phyloP scores from a whole-genome alignment of 2,329 filamentous ascomycete genomes.

The Coleophoma crateriformis region DNA sequence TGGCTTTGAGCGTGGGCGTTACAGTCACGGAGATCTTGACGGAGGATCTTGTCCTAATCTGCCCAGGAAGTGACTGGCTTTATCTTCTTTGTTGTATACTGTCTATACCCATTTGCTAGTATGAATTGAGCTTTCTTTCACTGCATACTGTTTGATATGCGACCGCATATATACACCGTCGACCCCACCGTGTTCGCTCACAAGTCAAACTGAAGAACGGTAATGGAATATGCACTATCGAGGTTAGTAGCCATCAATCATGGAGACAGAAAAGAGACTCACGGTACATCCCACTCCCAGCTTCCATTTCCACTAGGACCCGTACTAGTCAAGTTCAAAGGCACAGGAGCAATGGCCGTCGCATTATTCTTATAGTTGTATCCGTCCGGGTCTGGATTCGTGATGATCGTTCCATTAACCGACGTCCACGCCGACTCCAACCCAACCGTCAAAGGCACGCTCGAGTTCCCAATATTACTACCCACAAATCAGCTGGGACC shows the following conservation, averaged over 20 bases:
- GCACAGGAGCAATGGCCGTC: slow-evolving; percentile 9
- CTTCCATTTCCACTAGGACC: slow-evolving; percentile 3
- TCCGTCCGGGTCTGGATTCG: slow-evolving; percentile 9
- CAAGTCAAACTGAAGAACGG: slow-evolving; percentile 13
- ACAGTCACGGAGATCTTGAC: no score
- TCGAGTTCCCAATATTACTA: slow-evolving; percentile 11
- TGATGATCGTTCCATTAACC: slow-evolving; percentile 15
- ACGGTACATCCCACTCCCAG: slow-evolving; percentile 16
- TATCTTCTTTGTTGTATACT: no score
- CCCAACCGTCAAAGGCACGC: slow-evolving; percentile 6
- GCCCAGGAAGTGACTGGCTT: no score
- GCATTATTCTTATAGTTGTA: slow-evolving; percentile 17
- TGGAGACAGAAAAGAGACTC: background rate
- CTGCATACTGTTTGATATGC: no score
- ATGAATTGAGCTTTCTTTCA: no score
- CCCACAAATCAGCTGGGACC: no score
- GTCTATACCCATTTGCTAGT: no score
- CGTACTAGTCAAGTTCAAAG: slow-evolving; percentile 9
- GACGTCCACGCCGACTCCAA: slow-evolving; percentile 10
- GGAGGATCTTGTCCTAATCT: no score
- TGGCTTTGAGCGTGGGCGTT: no score
- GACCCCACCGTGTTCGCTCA: background rate
- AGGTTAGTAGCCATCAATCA: background rate
- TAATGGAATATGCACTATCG: slow-evolving; percentile 12
- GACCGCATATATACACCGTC: no score